Percentiles rank a stretch among this genome's conserved stretches.
These are phyloP conservation scores for Trichosanthes truncata DNA, from an alignment of 306 rosid genomes.

Conservation along the genomic window DNA sequence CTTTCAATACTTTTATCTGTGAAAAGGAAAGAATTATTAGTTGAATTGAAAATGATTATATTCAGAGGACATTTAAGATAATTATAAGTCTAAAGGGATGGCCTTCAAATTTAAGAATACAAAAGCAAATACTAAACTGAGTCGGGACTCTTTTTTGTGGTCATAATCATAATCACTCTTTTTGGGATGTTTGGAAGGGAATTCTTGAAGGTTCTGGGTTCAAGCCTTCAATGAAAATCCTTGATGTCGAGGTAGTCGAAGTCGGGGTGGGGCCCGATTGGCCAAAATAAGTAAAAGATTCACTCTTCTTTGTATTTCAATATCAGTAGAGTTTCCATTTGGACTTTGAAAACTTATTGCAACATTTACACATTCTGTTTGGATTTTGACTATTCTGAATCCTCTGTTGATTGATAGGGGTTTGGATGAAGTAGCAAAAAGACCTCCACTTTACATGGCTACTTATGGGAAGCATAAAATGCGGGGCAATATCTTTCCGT, in stretches of 20 bases:
- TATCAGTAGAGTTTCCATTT: neutral
- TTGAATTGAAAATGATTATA: neutral
- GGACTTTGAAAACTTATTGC: neutral
- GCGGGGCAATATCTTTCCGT: slow-evolving; percentile 15
- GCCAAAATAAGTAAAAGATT: neutral
- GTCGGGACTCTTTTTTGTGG: neutral
- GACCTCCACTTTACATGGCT: slow-evolving; percentile 5
- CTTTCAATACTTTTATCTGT: neutral
- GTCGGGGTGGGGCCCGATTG: neutral
- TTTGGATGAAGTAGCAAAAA: slow-evolving; percentile 9
- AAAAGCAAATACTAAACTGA: neutral
- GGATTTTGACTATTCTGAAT: neutral
- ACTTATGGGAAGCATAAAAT: slow-evolving; percentile 10
- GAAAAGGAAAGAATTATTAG: neutral
- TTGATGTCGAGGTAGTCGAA: neutral
- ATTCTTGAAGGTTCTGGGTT: neutral
- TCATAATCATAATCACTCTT: neutral
- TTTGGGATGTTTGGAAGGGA: neutral
- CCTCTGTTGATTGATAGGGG: neutral
- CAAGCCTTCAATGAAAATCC: neutral
- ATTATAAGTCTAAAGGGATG: neutral
- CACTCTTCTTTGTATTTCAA: neutral
- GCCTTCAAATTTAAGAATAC: neutral
- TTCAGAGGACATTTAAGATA: neutral
- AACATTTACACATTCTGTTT: neutral